Evolutionary conservation across 2,329 filamentous ascomycete genomes (phyloP), one percentile per base, ranked within the genome.

Genomic region (Metarhizium sp.): DNA sequence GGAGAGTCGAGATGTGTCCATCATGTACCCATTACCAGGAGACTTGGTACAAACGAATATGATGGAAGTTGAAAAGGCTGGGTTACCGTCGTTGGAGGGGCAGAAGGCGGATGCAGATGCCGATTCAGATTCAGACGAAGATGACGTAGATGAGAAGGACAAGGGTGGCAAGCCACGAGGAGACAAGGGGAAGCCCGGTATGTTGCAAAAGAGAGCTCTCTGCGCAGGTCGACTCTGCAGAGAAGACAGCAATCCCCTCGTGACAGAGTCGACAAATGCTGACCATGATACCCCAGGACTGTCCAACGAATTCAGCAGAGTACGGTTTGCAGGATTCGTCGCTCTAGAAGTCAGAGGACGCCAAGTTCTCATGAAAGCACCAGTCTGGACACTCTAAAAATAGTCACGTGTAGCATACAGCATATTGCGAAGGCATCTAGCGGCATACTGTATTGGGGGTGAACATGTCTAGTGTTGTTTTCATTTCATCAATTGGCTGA

Each of bases 1-100:
- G 43, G 94, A 99, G 71, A 94, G 90, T 62, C 84, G 94, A 60
- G 94, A 97, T 65, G 89, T 99, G 16, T 85, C 84, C 47, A 87
- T 99, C 58, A 84, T 87, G 59, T 96, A 96, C 67, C 91, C 92
- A 53, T 74, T 86, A 56, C 92, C 94, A 0, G 88, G 89, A 47
- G 81, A 87, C 48, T 69, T 78, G 46, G 77, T 97, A 56, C 78
- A 86, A 58, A 75, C 83, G 2, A 80, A 86, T 4, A 78, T 88
- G 59, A 96, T 97, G 92, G 95, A 95, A 65, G 73, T 90, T 4
- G 94, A 97, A 68, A 82, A 97, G 74, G 70, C 73, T 11, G 78
- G 78, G 0, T 74, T 92, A 40, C 87, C 87, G 1, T 71, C 82
- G 0, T 71, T 91, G 43, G 78, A 77, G n/a, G 67, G 65, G 16